Percentiles rank a stretch among this genome's conserved stretches.
phyloP scores from a whole-genome alignment of 768 basidiomycete genomes.

The Termitomyces eurrhizus region DNA sequence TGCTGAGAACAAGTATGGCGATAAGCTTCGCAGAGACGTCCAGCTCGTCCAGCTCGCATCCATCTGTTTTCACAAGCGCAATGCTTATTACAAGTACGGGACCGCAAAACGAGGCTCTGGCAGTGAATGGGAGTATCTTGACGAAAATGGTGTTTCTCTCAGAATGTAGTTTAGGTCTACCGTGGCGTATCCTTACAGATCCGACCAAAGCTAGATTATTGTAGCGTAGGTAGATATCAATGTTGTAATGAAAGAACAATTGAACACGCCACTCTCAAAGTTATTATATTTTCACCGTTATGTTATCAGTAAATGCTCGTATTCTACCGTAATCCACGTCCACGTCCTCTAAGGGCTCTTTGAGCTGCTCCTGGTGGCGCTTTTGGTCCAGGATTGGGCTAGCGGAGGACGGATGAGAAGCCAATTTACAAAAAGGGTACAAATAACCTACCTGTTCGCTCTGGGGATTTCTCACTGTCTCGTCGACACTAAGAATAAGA shows the following conservation, averaged over 20 bases:
- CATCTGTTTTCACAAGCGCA: no score
- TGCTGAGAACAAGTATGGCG: no score
- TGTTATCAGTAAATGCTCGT: not conserved
- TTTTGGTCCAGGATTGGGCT: constrained; percentile 82
- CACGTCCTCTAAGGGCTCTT: constrained; percentile 81
- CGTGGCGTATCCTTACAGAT: no score
- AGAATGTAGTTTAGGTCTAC: no score
- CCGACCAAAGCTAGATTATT: no score
- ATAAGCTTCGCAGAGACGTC: no score
- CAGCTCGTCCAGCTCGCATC: no score
- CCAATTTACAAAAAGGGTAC: not conserved
- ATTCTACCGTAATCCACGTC: constrained; percentile 65
- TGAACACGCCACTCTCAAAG: not conserved
- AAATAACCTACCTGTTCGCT: constrained; percentile 71
- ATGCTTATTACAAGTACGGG: no score
- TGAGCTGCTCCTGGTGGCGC: constrained; percentile 92
- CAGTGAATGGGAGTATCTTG: no score
- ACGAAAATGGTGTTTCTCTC: no score
- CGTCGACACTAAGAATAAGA: constrained; percentile 92
- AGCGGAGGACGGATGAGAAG: constrained; percentile 15
- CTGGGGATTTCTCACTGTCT: constrained; percentile 95
- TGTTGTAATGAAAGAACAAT: not conserved
- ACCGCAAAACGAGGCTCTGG: no score
- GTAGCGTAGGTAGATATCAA: no score
- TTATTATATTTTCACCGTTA: not conserved